A percentile compares a stretch with the other conserved stretches of the same genome.
phyloP scores from a whole-genome alignment of 495 filamentous ascomycete species.

The Daldinia childiae region DNA sequence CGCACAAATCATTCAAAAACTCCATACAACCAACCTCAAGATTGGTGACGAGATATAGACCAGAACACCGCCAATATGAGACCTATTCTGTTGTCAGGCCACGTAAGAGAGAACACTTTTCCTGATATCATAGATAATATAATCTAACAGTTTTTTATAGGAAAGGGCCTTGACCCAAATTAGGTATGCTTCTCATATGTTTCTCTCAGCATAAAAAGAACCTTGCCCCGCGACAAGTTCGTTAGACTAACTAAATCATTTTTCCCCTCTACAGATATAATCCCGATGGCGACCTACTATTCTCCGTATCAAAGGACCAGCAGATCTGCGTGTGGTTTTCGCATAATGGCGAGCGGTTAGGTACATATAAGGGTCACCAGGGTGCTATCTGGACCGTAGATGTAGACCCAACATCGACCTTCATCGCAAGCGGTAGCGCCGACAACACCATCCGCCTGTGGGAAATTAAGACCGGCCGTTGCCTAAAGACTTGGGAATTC shows the following conservation, averaged over 20 bases:
- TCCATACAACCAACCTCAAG: constrained; percentile 39
- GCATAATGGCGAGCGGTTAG: constrained; percentile 92
- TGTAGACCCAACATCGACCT: constrained; percentile 90
- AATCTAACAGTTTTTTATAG: constrained; percentile 49
- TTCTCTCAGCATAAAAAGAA: constrained; percentile 12
- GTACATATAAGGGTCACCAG: constrained; percentile 95
- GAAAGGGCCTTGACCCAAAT: constrained; percentile 99
- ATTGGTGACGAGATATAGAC: constrained; percentile 36
- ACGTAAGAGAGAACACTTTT: constrained; percentile 69
- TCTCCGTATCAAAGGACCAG: constrained; percentile 98
- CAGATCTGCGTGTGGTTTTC: constrained; percentile 94
- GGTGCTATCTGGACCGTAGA: constrained; percentile 99
- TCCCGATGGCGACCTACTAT: constrained; percentile 95
- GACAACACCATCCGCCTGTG: constrained; percentile 98
- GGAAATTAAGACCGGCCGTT: constrained; percentile 93
- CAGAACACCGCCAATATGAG: constrained; percentile 71
- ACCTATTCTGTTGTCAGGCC: constrained; percentile 93
- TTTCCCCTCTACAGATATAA: constrained; percentile 70
- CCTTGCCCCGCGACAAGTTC: constrained; percentile 37
- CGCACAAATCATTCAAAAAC: constrained; percentile 50
- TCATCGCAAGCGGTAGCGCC: constrained; percentile 93
- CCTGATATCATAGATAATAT: constrained; percentile 36
- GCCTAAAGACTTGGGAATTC: constrained; percentile 97
- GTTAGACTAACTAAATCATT: constrained; percentile 26
- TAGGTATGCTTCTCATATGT: constrained; percentile 72